A percentile compares a stretch with the other conserved stretches of the same genome.
phyloP scores from a whole-genome alignment of 768 basidiomycete genomes.

The Boletus fagicola region DNA sequence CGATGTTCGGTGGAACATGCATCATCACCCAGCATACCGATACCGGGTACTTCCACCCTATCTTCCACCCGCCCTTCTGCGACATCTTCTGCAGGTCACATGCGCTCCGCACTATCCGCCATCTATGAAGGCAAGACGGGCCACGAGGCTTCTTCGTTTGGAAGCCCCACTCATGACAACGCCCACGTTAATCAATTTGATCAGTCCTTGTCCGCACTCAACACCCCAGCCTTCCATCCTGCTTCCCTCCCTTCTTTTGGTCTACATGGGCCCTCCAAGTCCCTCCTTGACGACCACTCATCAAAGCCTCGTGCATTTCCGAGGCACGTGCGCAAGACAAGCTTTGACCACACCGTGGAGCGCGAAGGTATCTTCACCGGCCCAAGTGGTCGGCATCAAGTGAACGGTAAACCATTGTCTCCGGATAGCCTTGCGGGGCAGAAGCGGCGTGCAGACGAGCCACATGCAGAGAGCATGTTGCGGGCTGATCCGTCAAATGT shows the following conservation, averaged over 20 bases:
- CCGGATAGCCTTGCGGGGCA: constrained; percentile 64
- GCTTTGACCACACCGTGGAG: constrained; percentile 89
- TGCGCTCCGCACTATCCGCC: constrained; percentile 45
- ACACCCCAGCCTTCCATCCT: constrained; percentile 55
- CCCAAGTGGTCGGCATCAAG: constrained; percentile 70
- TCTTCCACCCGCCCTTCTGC: constrained; percentile 49
- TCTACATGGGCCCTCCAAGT: constrained; percentile 53
- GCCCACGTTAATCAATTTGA: constrained; percentile 35
- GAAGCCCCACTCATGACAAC: constrained; percentile 33
- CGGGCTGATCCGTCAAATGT: constrained; percentile 72
- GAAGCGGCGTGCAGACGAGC: constrained; percentile 80
- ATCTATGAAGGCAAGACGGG: constrained; percentile 46
- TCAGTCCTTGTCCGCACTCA: constrained; percentile 40
- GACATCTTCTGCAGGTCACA: constrained; percentile 37
- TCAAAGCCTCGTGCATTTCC: constrained; percentile 61
- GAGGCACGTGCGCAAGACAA: constrained; percentile 87
- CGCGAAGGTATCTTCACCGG: constrained; percentile 59
- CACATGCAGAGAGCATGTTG: constrained; percentile 75
- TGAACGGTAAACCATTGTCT: constrained; percentile 71
- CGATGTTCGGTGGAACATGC: constrained; percentile 23
- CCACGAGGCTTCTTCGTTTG: constrained; percentile 37
- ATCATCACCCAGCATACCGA: constrained; percentile 35
- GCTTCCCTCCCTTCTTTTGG: constrained; percentile 75
- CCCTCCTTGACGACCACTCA: constrained; percentile 32
- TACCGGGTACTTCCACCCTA: constrained; percentile 43